Base-by-base conservation (phyloP, 768 basidiomycete species). In the Suillus occidentalis region DNA sequence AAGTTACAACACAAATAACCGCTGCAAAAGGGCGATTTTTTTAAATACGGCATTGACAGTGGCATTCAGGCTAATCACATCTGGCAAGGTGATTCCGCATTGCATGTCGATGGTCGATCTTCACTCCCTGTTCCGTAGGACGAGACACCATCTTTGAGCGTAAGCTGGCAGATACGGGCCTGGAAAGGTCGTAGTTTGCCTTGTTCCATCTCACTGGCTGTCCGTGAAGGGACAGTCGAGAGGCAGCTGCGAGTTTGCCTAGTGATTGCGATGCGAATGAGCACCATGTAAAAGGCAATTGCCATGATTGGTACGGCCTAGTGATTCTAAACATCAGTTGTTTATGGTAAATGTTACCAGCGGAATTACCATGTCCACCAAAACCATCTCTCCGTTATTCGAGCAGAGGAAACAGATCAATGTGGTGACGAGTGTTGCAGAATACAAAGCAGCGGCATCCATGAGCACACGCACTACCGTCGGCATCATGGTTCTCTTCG, bases 221-320 rank as follows among this genome's bases (percentile, higher is more conserved):
- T 50, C 12, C 49, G 3, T 16, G 22, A 6, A 16, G 47, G 47
- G 22, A 14, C 13, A 22, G 25, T 50, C 25, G 25, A 50, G 13
- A 16, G 45, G n/a, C n/a, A n/a, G n/a, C 20, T 47, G 40, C 40
- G 16, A 14, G 6, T 50, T 28, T 50, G 13, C 22, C 25, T 50
- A 25, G 25, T 16, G 49, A 50, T 50, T 28, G 14, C 47, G 1
- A 64, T 34, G 14, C 47, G 63, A 37, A 64, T 64, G 36, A 60
- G 42, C 12, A 64, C 63, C 63, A 64, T 64, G 36, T 60, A 64
- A 59, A 64, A 64, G 20, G 58, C n/a, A 60, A 64, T 64, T 10
- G 47, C 52, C 25, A 60, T 60, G 39, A 63, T 60, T 16, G 63
- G 57, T 9, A 31, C 58, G 2, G 45, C 40, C 63, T 60, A 22